Conservation (phyloP, 2,329 filamentous ascomycete genomes). For the Colletotrichum sp. region DNA sequence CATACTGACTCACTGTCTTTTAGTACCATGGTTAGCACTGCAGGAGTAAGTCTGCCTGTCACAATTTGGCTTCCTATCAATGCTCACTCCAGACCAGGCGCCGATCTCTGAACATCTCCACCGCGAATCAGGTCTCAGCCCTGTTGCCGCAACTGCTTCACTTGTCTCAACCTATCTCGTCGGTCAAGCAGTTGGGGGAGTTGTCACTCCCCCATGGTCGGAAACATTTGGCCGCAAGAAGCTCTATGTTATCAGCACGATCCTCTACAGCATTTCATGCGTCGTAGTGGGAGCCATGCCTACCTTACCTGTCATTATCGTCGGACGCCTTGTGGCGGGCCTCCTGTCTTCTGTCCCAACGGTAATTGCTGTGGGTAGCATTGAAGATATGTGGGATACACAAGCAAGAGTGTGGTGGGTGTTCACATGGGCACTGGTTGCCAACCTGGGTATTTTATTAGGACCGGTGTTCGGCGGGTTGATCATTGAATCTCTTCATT, state of each 20-base stretch:
- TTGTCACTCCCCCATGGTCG: conserved; percentile 1
- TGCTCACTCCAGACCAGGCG: not conserved
- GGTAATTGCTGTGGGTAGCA: not conserved
- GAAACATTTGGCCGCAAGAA: conserved; percentile 8
- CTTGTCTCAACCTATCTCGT: conserved; percentile 7
- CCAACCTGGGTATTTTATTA: not conserved
- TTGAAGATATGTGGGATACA: conserved; percentile 10
- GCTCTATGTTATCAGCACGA: not conserved
- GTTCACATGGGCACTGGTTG: not conserved
- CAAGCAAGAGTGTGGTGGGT: not conserved
- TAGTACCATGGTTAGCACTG: not conserved
- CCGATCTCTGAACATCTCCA: not conserved
- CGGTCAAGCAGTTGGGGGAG: not conserved
- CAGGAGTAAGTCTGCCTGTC: not conserved
- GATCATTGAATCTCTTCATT: not conserved
- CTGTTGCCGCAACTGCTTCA: not conserved
- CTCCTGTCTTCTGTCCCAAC: not conserved
- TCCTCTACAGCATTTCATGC: not conserved
- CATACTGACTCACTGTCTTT: not conserved
- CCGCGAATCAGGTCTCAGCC: not conserved
- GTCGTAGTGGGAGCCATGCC: not conserved
- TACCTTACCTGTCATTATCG: not conserved
- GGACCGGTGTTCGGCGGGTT: not conserved
- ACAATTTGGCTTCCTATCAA: accelerated
- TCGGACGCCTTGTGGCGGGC: not conserved